Percentiles rank a stretch among this genome's conserved stretches.
These are phyloP conservation scores for Saccharomyces eubayanus DNA, from an alignment of 805 yeast species.

Conservation along the genomic window DNA sequence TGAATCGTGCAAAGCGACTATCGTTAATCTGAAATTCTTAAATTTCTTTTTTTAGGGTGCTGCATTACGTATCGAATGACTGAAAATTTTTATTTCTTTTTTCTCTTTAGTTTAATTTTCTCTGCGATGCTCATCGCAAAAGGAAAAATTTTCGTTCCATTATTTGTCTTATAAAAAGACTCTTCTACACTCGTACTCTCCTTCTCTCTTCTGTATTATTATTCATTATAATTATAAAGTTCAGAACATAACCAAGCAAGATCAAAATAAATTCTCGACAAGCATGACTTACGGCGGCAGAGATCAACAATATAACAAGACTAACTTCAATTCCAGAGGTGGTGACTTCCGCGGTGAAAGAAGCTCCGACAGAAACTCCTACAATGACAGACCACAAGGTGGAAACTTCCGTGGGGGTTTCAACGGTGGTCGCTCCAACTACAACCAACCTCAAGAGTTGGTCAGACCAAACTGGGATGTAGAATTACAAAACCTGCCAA, in stretches of 20 bases:
- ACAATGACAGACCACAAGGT: slow-evolving; percentile 27
- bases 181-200: not conserved
- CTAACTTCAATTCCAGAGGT: slow-evolving; percentile 33
- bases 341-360: slow-evolving; percentile 36
- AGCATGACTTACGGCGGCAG: slow-evolving; percentile 32
- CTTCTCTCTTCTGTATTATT: not conserved
- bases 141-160: not conserved
- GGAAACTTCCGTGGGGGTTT: slow-evolving; percentile 34
- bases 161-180: not conserved
- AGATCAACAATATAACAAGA: slow-evolving; percentile 32
- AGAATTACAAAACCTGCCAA: slow-evolving; percentile 53
- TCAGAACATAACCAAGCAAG: not conserved
- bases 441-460: slow-evolving; percentile 29
- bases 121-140: slow-evolving; percentile 5
- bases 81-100: slow-evolving; percentile 1
- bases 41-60: not conserved
- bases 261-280: slow-evolving; percentile 8
- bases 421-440: slow-evolving; percentile 31
- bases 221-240: too few relatives aligned
- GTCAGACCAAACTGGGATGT: slow-evolving; percentile 73
- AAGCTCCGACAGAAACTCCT: slow-evolving; percentile 32
- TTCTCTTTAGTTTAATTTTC: not conserved
- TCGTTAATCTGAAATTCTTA: not conserved
- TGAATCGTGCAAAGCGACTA: not conserved
- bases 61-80: not conserved